Conservation (phyloP, 352 stramenopile species). For the Pythium angustatum region DNA sequence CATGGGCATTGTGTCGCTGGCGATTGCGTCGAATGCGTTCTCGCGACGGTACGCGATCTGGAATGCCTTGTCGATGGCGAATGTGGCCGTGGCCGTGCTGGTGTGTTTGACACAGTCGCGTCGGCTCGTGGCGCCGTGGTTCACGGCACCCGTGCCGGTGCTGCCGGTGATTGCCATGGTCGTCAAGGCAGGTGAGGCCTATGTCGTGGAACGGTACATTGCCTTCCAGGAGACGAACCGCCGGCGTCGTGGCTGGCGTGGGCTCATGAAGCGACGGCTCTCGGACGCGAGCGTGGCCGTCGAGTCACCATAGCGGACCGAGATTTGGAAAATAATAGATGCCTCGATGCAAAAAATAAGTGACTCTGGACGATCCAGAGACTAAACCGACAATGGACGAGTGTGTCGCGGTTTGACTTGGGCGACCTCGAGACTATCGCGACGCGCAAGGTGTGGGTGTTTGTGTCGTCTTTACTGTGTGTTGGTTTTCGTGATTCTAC, state of each 20-base stretch:
- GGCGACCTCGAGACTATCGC: too few species aligned
- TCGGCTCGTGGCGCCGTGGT: constrained; percentile 78
- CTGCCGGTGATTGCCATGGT: constrained; percentile 66
- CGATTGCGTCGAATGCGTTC: constrained; percentile 68
- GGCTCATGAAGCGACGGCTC: constrained; percentile 80
- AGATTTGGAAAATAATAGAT: too few species aligned
- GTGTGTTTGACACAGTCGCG: constrained; percentile 63
- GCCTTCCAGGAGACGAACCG: constrained; percentile 78
- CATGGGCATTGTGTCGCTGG: constrained; percentile 72
- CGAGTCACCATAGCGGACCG: constrained; percentile 63
- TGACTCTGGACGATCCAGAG: too few species aligned
- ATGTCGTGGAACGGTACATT: constrained; percentile 74
- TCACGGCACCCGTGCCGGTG: constrained; percentile 67
- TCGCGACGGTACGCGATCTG: constrained; percentile 73
- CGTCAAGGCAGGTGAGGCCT: constrained; percentile 68
- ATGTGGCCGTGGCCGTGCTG: constrained; percentile 66
- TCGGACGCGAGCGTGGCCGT: constrained; percentile 75
- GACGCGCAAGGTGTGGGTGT: too few species aligned
- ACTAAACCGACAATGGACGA: too few species aligned
- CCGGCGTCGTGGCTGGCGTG: constrained; percentile 70
- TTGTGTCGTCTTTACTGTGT: too few species aligned
- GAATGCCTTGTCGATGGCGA: constrained; percentile 82
- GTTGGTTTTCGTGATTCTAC: too few species aligned
- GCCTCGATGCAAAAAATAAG: too few species aligned
- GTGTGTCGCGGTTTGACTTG: too few species aligned